Conservation (phyloP, 768 basidiomycete genomes). For the Suillus brevipes region DNA sequence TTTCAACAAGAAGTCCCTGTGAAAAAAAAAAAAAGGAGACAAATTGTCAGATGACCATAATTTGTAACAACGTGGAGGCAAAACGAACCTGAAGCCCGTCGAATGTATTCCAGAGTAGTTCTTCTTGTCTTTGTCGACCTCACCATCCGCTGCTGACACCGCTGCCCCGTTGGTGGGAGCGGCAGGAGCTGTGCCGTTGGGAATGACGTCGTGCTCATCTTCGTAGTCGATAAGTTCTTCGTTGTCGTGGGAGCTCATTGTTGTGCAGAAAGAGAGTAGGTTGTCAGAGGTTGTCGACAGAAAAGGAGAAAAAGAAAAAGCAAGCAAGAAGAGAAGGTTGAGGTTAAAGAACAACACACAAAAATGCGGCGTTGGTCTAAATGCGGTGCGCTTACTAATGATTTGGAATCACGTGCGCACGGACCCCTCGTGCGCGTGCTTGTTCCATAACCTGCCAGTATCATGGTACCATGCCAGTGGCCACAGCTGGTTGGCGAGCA, state of each 20-base stretch:
- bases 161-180: conserved; percentile 51
- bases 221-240: conserved; percentile 95
- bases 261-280: conserved; percentile 25
- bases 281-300: conserved; percentile 31
- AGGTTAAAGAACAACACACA: conserved; percentile 16
- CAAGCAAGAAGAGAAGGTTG: conserved; percentile 20
- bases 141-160: conserved; percentile 47
- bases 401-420: conserved; percentile 23
- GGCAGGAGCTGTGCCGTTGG: conserved; percentile 51
- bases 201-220: conserved; percentile 80
- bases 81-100: conserved; percentile 91
- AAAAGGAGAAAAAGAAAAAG: conserved; percentile 28
- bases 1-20: conserved; percentile 95
- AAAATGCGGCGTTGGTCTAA: conserved; percentile 9
- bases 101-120: conserved; percentile 99
- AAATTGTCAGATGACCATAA: neutral
- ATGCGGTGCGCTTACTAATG: neutral
- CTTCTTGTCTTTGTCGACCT: conserved; percentile 85
- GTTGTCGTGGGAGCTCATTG: conserved; percentile 83
- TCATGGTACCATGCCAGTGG: too few relatives aligned
- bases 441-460: too few relatives aligned
- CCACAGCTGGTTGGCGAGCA: too few relatives aligned
- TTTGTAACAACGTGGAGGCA: neutral
- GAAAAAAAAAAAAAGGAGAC: conserved; percentile 19
- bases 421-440: conserved; percentile 21